Base-by-base conservation (phyloP, 768 basidiomycete species). In the Gelatoporia subvermispora region DNA sequence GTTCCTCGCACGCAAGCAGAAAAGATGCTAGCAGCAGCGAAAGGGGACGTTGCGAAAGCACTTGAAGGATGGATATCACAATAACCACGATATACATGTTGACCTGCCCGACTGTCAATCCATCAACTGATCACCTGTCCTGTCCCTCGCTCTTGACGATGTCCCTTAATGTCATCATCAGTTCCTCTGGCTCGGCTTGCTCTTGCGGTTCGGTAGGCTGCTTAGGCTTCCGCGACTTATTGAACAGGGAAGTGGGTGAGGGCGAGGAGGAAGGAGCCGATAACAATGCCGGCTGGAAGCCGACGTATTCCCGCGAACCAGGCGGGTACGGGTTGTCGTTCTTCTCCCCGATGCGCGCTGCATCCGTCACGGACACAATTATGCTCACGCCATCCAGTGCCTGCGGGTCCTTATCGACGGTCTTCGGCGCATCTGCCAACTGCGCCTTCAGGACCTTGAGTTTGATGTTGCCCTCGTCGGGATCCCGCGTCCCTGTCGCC, bases 1-100 rank as follows among this genome's bases (percentile, higher is more conserved):
- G 76, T 84, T 44, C 60, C 81, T 1, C 72, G 77, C 42, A 55
- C 66, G 3, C 76, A 78, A 51, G 83, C 82, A 0, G 84, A 87
- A 59, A 81, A 76, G 53, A 70, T 73, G 1, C 66, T 87, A 3
- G 55, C 62, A 17, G 77, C 80, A 39, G 71, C 81, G 53, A 68
- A 71, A 8, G 81, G 76, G 18, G 76, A 83, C 53, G 42, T 85
- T 1, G 55, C 53, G 7, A 78, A 79, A 57, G 72, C 82, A 11
- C 65, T 87, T 4, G 45, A 57, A 35, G 46, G 45, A 23, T 59
- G 61, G 28, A 54, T 68, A 20, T 40, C 22, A 48, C 34, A 35
- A 45, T 47, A n/a, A 48, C 23, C 24, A 13, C 28, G 13, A 31
- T 31, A 13, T 31, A 31, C 28, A 31, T 31, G 28, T 7, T 7